Conservation (phyloP, 805 yeast genomes). For the Starmerella gropengiesseri region DNA sequence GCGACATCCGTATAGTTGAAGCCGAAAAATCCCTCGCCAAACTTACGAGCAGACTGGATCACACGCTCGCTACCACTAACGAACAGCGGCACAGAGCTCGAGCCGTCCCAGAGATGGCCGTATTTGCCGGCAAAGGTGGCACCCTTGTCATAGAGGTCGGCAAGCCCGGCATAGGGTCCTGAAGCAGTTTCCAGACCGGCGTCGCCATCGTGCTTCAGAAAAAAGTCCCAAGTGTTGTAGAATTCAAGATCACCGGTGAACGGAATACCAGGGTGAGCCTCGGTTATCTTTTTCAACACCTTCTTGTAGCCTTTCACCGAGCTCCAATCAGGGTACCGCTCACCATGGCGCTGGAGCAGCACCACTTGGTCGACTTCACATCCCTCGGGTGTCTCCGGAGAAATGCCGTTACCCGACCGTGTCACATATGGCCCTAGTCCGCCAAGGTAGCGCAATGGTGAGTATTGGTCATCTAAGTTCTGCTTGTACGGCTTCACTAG, state of each 20-base stretch:
- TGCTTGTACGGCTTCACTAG: conserved; percentile 20
- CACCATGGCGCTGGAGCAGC: conserved; percentile 43
- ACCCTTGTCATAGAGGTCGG: conserved; percentile 38
- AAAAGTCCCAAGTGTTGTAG: conserved; percentile 22
- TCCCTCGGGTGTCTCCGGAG: conserved; percentile 37
- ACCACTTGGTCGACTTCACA: conserved; percentile 43
- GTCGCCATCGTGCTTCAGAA: conserved; percentile 28
- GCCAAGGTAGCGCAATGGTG: conserved; percentile 37
- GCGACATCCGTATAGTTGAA: conserved; percentile 33
- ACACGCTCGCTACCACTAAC: conserved; percentile 26
- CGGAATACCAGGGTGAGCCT: conserved; percentile 2
- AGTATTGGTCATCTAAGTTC: conserved; percentile 34
- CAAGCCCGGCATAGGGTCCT: conserved; percentile 39
- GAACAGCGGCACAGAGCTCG: conserved; percentile 37
- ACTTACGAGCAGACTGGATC: conserved; percentile 43
- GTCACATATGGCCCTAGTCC: conserved; percentile 43
- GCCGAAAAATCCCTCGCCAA: conserved; percentile 51
- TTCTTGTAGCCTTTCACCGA: conserved; percentile 19
- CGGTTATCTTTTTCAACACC: conserved; percentile 19
- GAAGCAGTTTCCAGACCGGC: conserved; percentile 35
- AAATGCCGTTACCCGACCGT: conserved; percentile 40
- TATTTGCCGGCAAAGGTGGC: conserved; percentile 37
- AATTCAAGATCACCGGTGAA: conserved; percentile 20
- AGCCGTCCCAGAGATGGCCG: conserved; percentile 32
- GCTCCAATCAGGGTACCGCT: conserved; percentile 34